Conservation (phyloP, 805 yeast genomes). For the Kuraishia piskuri region DNA sequence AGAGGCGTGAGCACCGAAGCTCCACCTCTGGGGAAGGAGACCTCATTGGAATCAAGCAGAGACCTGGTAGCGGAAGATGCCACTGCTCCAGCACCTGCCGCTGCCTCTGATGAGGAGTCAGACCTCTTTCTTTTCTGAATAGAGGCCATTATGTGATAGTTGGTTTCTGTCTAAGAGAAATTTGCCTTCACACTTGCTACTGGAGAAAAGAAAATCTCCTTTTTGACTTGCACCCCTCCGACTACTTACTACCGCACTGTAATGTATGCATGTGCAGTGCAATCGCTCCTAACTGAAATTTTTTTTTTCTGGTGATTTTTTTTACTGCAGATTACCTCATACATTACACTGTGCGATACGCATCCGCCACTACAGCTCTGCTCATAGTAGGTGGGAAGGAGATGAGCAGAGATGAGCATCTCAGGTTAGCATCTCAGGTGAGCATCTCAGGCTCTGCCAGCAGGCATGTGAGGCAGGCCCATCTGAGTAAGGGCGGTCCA, state of each 20-base stretch:
- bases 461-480: no score
- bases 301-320: no score
- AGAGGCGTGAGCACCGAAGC: conserved; percentile 76
- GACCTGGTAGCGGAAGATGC: conserved; percentile 10
- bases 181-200: not conserved
- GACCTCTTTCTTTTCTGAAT: conserved; percentile 41
- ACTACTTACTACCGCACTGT: not conserved
- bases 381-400: no score
- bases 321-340: not conserved
- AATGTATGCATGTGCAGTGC: not conserved
- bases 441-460: no score
- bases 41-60: conserved; percentile 25
- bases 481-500: no score
- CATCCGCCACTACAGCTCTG: no score
- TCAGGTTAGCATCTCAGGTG: no score
- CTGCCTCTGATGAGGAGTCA: conserved; percentile 25
- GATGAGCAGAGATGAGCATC: not conserved
- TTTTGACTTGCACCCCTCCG: not conserved
- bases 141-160: conserved; percentile 10
- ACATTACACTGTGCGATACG: no score
- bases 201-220: not conserved
- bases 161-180: no score
- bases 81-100: conserved; percentile 11
- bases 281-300: not conserved
- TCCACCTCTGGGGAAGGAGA: conserved; percentile 94